A percentile compares a stretch with the other conserved stretches of the same genome.
These are phyloP conservation scores for Stylosanthes scabra DNA, from an alignment of 331 rosid genomes.

Conservation along the genomic window DNA sequence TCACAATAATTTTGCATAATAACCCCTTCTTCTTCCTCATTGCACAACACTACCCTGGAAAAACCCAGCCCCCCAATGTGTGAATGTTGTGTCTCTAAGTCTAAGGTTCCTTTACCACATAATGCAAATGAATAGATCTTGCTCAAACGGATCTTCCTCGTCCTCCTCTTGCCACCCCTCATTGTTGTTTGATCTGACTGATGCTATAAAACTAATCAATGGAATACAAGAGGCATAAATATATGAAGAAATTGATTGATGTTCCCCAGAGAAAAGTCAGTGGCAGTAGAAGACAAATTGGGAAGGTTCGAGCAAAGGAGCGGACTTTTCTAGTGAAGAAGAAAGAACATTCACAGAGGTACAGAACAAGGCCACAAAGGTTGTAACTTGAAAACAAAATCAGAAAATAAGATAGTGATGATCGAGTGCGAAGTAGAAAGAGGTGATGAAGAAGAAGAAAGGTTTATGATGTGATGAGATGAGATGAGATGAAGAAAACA, in stretches of 20 bases:
- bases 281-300: slow-evolving; percentile 29
- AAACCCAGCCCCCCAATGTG: slow-evolving; percentile 90
- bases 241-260: slow-evolving; percentile 35
- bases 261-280: not conserved
- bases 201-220: not conserved
- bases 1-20: slow-evolving; percentile 53
- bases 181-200: slow-evolving; percentile 27
- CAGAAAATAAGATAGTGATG: too few species aligned
- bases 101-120: slow-evolving; percentile 64
- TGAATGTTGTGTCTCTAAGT: slow-evolving; percentile 58
- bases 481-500: too few species aligned
- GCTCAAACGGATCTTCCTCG: slow-evolving; percentile 73
- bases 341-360: not conserved
- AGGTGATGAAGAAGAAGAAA: too few species aligned
- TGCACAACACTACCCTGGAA: slow-evolving; percentile 86
- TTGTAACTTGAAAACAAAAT: too few species aligned
- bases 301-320: slow-evolving; percentile 22
- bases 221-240: not conserved
- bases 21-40: slow-evolving; percentile 55
- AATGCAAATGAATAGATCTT: slow-evolving; percentile 86
- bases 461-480: too few species aligned
- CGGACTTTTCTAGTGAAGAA: slow-evolving; percentile 28
- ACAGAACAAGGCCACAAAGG: too few species aligned
- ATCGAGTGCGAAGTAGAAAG: too few species aligned
- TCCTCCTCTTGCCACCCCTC: slow-evolving; percentile 57